Percentiles rank a stretch among this genome's conserved stretches.
phyloP scores from a whole-genome alignment of 2,329 filamentous ascomycete genomes.

The Pseudogymnoascus pannorum region DNA sequence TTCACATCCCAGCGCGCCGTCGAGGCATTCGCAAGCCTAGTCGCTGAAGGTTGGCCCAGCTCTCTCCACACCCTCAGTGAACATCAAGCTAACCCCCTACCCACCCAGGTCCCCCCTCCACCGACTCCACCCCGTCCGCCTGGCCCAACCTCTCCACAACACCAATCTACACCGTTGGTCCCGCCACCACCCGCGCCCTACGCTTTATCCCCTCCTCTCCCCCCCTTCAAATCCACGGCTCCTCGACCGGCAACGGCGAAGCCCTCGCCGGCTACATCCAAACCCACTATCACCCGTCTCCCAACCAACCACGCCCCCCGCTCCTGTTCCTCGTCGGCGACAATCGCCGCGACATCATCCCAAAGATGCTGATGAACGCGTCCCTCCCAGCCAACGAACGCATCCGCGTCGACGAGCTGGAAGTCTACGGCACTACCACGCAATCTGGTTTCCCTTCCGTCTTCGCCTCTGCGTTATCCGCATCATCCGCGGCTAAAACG shows the following conservation, averaged over 20 bases:
- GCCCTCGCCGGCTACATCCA: constrained; percentile 72
- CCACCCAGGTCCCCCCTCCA: not conserved
- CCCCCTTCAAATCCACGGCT: constrained; percentile 60
- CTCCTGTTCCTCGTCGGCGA: constrained; percentile 87
- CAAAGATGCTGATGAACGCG: constrained; percentile 62
- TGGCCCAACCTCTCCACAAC: constrained; percentile 52
- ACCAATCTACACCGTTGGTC: constrained; percentile 70
- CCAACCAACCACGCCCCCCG: constrained; percentile 31
- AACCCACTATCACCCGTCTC: constrained; percentile 52
- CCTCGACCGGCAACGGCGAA: constrained; percentile 79
- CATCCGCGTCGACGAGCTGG: constrained; percentile 67
- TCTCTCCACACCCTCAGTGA: not conserved
- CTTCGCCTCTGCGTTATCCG: constrained; percentile 47
- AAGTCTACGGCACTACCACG: constrained; percentile 81
- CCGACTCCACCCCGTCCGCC: not conserved
- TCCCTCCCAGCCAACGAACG: constrained; percentile 40
- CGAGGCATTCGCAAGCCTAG: constrained; percentile 62
- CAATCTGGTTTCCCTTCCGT: constrained; percentile 69
- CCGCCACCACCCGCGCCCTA: constrained; percentile 71
- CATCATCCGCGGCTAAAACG: constrained; percentile 33
- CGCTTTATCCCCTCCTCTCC: constrained; percentile 44
- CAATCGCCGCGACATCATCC: constrained; percentile 82
- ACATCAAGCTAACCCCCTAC: not conserved
- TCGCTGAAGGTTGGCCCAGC: constrained; percentile 37
- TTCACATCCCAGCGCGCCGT: constrained; percentile 82